A percentile compares a stretch with the other conserved stretches of the same genome.
Evolutionary conservation across 352 stramenopile genomes (phyloP).

Genomic region (Globisporangium cederbergense): DNA sequence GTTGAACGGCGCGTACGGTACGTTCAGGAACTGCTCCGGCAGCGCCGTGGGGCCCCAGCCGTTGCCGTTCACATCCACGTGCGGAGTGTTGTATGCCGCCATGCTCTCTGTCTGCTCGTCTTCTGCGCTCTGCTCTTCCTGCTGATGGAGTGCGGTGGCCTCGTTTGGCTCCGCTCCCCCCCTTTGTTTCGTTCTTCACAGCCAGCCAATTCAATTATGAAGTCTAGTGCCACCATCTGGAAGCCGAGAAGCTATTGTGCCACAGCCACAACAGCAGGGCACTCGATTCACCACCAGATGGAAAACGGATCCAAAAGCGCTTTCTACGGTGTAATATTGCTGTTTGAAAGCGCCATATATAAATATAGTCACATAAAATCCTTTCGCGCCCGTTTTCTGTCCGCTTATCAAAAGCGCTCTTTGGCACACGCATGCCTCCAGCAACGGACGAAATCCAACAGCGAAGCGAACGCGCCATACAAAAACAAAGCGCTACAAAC

Average conservation of each 20-base stretch:
- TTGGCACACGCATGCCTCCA: too few relatives aligned
- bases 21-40: constrained; percentile 88
- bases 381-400: too few relatives aligned
- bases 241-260: not conserved
- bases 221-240: not conserved
- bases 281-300: not conserved
- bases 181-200: not conserved
- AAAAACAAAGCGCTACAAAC: too few relatives aligned
- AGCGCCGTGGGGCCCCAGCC: constrained; percentile 86
- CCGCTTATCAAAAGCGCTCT: too few relatives aligned
- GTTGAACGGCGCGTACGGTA: constrained; percentile 96
- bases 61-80: constrained; percentile 77
- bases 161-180: not conserved
- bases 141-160: not conserved
- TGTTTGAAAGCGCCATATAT: too few relatives aligned
- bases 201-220: not conserved
- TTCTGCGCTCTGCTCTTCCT: not conserved
- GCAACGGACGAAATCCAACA: too few relatives aligned
- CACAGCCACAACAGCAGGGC: not conserved
- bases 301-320: not conserved
- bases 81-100: constrained; percentile 70
- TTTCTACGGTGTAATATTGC: too few relatives aligned
- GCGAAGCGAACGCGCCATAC: too few relatives aligned
- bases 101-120: constrained; percentile 27
- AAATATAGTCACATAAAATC: too few relatives aligned